Conservation (phyloP, 192 early-diverging fungal species). For the Umbelopsis vinacea region DNA sequence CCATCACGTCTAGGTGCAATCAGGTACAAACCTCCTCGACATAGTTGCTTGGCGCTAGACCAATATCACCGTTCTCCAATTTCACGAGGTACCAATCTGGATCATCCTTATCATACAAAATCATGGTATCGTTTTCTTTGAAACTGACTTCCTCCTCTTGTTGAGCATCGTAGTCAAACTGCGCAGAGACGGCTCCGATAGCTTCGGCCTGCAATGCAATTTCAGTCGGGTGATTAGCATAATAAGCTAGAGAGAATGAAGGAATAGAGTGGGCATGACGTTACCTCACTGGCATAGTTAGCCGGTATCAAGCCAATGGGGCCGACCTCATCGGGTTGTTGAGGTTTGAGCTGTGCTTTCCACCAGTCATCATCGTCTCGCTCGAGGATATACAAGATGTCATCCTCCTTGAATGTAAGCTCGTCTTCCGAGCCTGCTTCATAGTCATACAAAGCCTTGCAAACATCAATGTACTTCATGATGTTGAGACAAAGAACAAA, state of each 20-base stretch:
- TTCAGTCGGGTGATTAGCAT: not conserved
- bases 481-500: constrained; percentile 10
- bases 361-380: constrained; percentile 93
- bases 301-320: constrained; percentile 85
- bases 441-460: constrained; percentile 90
- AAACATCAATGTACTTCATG: constrained; percentile 58
- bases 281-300: constrained; percentile 79
- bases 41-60: constrained; percentile 89
- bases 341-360: constrained; percentile 75
- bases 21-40: constrained; percentile 54
- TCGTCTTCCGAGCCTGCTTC: constrained; percentile 85
- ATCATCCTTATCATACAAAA: constrained; percentile 83
- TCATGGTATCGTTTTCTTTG: constrained; percentile 68
- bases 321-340: constrained; percentile 46
- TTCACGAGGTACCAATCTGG: constrained; percentile 93
- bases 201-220: constrained; percentile 53
- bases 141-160: constrained; percentile 86
- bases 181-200: constrained; percentile 58
- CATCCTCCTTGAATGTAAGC: constrained; percentile 83
- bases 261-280: not conserved
- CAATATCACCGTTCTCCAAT: constrained; percentile 64
- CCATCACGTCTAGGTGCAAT: not conserved
- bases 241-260: not conserved
- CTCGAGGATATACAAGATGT: constrained; percentile 86
- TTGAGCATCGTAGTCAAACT: constrained; percentile 83